phyloP scores from a whole-genome alignment of 2,329 filamentous ascomycete species.

The Thielaviopsis euricoi region DNA sequence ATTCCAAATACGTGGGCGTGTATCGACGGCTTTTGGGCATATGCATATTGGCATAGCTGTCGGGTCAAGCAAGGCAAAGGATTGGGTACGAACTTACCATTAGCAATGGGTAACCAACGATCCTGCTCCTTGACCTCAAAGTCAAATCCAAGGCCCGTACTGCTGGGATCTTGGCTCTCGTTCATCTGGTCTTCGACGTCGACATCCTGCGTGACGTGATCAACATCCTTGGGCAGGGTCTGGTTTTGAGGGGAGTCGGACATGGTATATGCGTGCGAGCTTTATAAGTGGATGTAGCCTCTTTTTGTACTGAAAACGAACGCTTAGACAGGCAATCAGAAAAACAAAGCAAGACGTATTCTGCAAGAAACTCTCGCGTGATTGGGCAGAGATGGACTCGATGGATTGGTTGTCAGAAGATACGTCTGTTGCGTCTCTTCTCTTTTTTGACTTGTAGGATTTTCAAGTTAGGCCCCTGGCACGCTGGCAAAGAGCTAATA shows the following conservation, averaged over 20 bases:
- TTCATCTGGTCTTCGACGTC: constrained; percentile 94
- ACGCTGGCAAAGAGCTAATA: neutral
- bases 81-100: constrained; percentile 62
- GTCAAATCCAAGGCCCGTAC: constrained; percentile 63
- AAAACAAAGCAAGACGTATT: neutral
- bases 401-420: neutral
- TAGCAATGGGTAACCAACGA: constrained; percentile 98
- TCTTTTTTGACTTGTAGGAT: neutral
- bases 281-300: neutral
- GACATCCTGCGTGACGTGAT: constrained; percentile 67
- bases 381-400: neutral
- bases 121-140: constrained; percentile 99
- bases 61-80: constrained; percentile 19
- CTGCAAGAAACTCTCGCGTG: neutral
- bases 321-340: too few relatives aligned
- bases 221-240: constrained; percentile 86
- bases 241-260: constrained; percentile 54
- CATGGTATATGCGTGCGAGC: constrained; percentile 34
- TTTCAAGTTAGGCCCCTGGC: neutral
- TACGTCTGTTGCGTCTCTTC: neutral
- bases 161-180: constrained; percentile 64
- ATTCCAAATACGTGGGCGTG: neutral
- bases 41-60: neutral
- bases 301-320: neutral
- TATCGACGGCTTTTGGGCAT: neutral